Base-by-base conservation (phyloP, 2,329 filamentous ascomycete genomes). In the Colletotrichum musae region DNA sequence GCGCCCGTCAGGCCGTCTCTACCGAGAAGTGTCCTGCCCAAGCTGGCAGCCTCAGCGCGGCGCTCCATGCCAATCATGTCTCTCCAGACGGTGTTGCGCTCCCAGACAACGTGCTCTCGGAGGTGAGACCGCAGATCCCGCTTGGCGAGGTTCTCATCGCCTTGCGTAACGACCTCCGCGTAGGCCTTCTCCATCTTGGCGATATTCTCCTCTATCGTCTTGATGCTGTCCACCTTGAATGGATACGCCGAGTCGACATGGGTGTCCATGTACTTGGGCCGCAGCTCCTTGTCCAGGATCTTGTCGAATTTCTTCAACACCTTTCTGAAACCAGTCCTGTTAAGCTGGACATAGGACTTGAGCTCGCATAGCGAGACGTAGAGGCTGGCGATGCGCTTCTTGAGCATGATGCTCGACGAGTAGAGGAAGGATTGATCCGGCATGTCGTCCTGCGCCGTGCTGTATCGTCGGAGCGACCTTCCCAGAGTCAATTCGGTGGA, bases 251-350 rank as follows among this genome's bases (percentile, higher is more conserved):
- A 85, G 67, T 93, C 89, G 61, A 99, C 94, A 43, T 88, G 86
- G 39, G 89, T 83, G 64, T 89, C 87, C 80, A 98, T 90, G 79
- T 97, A 99, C 53, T 87, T 84, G 15, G 88, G 84, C 73, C 95
- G 94, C 64, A 98, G 85, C 74, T 91, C 91, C 72, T 92, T 91
- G 80, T 98, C 92, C 67, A 97, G 83, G 66, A 93, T 98, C 85
- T 99, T 99, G 86, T 99, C 96, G 77, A 96, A 99, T 81, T 99
- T 99, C 83, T 99, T 99, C 73, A 98, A 83, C 0, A 97, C 95
- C 82, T 99, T 99, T 76, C 92, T 90, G 82, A 99, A 99, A 13
- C 96, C 96, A 0, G 96, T 99, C 81, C 93, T 93, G 86, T 99
- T 99, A 71, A 99, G 89, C 82, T 98, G 95, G 64, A 95, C 91